Evolutionary conservation across 2,329 filamentous ascomycete species (phyloP).

Genomic region (Pseudohalonectria lignicola): DNA sequence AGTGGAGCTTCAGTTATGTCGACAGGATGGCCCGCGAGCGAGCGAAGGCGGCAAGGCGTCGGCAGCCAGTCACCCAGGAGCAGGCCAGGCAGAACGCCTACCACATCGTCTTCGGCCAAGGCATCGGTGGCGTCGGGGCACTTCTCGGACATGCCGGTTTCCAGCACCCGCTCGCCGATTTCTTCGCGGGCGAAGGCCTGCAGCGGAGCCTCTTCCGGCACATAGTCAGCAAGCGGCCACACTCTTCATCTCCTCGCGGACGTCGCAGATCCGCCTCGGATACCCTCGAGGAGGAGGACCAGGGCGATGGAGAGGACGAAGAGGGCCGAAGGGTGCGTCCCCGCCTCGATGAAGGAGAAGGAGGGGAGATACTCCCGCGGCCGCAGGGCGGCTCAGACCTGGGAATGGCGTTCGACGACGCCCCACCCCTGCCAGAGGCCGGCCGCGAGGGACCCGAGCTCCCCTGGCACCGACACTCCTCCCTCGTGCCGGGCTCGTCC

Average conservation of each 20-base stretch:
- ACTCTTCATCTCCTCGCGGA: constrained; percentile 11
- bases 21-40: constrained; percentile 7
- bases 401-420: constrained; percentile 21
- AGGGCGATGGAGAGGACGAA: constrained; percentile 21
- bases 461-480: constrained; percentile 42
- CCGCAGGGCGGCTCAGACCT: constrained; percentile 15
- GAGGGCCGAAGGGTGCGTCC: no score
- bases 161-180: constrained; percentile 5
- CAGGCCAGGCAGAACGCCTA: constrained; percentile 6
- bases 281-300: no score
- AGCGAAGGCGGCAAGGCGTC: not conserved
- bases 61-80: constrained; percentile 4
- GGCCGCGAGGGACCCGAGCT: constrained; percentile 60
- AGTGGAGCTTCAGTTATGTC: constrained; percentile 7
- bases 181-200: constrained; percentile 8
- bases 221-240: constrained; percentile 8
- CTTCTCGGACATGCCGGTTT: not conserved
- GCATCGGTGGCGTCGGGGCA: constrained; percentile 8
- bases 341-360: constrained; percentile 11
- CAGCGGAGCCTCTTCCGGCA: constrained; percentile 5
- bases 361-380: constrained; percentile 26
- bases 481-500: constrained; percentile 28
- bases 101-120: constrained; percentile 8
- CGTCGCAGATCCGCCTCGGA: constrained; percentile 31
- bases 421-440: constrained; percentile 44